Base-by-base conservation (phyloP, 179 eudicot species). In the Camellia oleifera region DNA sequence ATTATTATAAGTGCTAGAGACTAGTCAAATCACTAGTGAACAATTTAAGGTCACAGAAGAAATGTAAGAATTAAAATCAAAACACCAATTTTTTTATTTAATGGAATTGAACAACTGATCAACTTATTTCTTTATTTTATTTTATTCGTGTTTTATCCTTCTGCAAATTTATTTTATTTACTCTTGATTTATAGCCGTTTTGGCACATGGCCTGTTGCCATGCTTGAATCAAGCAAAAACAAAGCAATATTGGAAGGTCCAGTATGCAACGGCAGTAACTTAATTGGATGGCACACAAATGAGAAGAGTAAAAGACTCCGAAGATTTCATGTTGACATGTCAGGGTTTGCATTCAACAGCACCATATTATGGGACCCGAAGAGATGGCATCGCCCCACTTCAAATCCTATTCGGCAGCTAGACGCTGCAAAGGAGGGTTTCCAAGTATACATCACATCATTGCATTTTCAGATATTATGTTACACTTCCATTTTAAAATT, bases 141-240 rank as follows among this genome's bases (percentile, higher is more conserved):
- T 48, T 7, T 32, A 32, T 12, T 44, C 13, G 15, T 17, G 11
- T 67, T 77, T 69, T 53, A 18, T 50, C 42, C 42, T 50, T 52
- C 20, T 78, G 79, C 56, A 5, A 53, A 46, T 75, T 62, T 45
- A 76, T 44, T 20, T 74, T 54, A 48, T 63, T 62, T 68, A 17
- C 23, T 80, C 57, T n/a, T 77, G 46, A 69, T 77, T n/a, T 65
- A 53, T 83, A 95, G 98, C 83, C 99, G 94, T 78, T 95, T 95
- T 86, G 99, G 98, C 87, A 95, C 98, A 44, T 95, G 99, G 99
- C 99, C 99, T 67, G 97, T 95, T 82, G 99, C 90, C 54, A 95
- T 94, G 98, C 91, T 95, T 79, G 91, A 92, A 57, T 93, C 89
- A 81, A 87, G 93, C 81, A 95, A 95, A 89, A 90, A 76, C 83